These are phyloP conservation scores for Candida golubevii DNA, from an alignment of 805 yeast species.

Conservation along the genomic window DNA sequence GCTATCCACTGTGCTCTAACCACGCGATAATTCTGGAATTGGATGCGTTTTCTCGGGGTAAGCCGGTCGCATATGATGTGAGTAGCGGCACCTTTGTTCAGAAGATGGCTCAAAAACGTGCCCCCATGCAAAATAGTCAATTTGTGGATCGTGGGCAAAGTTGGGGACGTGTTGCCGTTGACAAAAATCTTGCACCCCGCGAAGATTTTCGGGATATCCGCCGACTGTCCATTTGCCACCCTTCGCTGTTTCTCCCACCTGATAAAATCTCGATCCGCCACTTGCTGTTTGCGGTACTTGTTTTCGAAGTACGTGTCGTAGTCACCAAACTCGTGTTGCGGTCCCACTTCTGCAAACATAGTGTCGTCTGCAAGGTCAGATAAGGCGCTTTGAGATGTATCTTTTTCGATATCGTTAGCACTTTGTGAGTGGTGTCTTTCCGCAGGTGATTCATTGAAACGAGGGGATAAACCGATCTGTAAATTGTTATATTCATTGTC, in stretches of 20 bases:
- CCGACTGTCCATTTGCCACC: conserved; percentile 10
- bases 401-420: no score
- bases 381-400: neutral
- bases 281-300: conserved; percentile 60
- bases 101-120: conserved; percentile 58
- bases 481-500: no score
- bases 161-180: conserved; percentile 86
- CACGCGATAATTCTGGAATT: conserved; percentile 66
- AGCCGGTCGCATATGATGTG: conserved; percentile 79
- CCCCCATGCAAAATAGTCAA: conserved; percentile 81
- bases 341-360: conserved; percentile 25
- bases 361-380: conserved; percentile 15
- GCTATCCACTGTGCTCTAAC: conserved; percentile 81
- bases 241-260: conserved; percentile 45
- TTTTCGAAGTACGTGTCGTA: conserved; percentile 59
- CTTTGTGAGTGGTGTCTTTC: no score
- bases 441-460: no score
- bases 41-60: conserved; percentile 69
- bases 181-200: conserved; percentile 64
- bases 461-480: no score
- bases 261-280: conserved; percentile 46
- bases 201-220: conserved; percentile 42
- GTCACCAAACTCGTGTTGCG: conserved; percentile 55
- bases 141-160: conserved; percentile 67
- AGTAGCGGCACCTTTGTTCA: conserved; percentile 70